Conservation (phyloP, 164 flowering plant genomes). For the Saururus chinensis region DNA sequence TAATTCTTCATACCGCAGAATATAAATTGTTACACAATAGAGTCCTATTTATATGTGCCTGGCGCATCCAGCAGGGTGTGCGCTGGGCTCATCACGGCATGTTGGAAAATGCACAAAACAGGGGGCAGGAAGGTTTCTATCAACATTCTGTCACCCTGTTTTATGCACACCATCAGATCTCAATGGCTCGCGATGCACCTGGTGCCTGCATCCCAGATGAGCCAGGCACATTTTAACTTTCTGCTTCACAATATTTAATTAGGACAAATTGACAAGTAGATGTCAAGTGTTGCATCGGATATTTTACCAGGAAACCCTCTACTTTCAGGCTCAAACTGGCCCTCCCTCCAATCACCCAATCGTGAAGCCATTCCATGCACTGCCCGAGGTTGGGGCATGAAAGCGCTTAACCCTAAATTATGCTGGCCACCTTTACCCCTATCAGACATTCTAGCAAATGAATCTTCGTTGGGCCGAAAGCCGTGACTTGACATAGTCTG, state of each 20-base stretch:
- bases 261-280: background rate
- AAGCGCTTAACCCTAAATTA: constrained; percentile 30
- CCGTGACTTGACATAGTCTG: constrained; percentile 28
- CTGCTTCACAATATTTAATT: too few relatives aligned
- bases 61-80: too few relatives aligned
- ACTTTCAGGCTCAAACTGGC: constrained; percentile 14
- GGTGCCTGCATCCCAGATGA: too few relatives aligned
- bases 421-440: constrained; percentile 38
- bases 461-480: constrained; percentile 37
- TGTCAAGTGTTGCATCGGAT: background rate
- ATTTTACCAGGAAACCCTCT: constrained; percentile 26
- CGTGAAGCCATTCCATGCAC: constrained; percentile 26
- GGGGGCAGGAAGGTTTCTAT: too few relatives aligned
- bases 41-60: too few relatives aligned
- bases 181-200: too few relatives aligned
- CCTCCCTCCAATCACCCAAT: constrained; percentile 40
- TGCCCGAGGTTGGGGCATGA: constrained; percentile 33
- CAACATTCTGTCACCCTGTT: too few relatives aligned
- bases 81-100: too few relatives aligned
- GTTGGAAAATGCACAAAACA: too few relatives aligned
- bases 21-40: too few relatives aligned
- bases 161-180: too few relatives aligned
- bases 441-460: constrained; percentile 28
- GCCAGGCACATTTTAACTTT: too few relatives aligned
- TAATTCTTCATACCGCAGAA: background rate